A percentile compares a stretch with the other conserved stretches of the same genome.
Conservation (phyloP, 139 green algal species). For the Picochlorum sp. region DNA sequence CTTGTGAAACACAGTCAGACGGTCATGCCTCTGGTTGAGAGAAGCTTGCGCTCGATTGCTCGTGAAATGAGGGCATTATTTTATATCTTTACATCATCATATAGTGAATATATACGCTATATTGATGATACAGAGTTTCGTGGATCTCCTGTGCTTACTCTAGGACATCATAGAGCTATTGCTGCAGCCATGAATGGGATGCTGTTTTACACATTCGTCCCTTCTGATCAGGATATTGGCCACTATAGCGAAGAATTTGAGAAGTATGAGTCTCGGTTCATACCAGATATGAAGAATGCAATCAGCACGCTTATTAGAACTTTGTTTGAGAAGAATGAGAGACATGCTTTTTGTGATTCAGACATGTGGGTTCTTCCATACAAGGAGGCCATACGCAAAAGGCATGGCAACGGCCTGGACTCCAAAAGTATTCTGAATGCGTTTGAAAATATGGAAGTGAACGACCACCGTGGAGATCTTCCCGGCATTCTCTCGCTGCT, state of each 20-base stretch:
- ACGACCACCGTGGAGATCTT: conserved; percentile 19
- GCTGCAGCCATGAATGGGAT: background rate
- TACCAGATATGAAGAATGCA: background rate
- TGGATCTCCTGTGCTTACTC: background rate
- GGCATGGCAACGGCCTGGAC: background rate
- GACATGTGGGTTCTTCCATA: conserved; percentile 79
- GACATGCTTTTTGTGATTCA: conserved; percentile 61
- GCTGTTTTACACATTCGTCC: background rate
- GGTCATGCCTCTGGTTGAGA: too few relatives aligned
- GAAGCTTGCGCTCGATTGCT: too few relatives aligned
- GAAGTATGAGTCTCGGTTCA: too few relatives aligned
- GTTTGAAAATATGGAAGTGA: background rate
- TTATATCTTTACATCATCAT: too few relatives aligned
- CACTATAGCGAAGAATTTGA: too few relatives aligned
- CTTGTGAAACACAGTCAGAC: too few relatives aligned
- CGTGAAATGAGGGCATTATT: too few relatives aligned
- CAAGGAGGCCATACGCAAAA: conserved; percentile 5
- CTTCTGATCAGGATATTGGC: too few relatives aligned
- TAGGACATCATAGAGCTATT: conserved; percentile 8
- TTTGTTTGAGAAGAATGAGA: conserved; percentile 72
- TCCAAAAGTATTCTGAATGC: too few relatives aligned
- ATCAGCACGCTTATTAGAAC: conserved; percentile 7
- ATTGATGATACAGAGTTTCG: too few relatives aligned
- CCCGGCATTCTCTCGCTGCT: conserved; percentile 40
- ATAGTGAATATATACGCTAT: too few relatives aligned